Percentiles rank a stretch among this genome's conserved stretches.
phyloP scores from a whole-genome alignment of 768 basidiomycete genomes.

The Scleroderma bovista region DNA sequence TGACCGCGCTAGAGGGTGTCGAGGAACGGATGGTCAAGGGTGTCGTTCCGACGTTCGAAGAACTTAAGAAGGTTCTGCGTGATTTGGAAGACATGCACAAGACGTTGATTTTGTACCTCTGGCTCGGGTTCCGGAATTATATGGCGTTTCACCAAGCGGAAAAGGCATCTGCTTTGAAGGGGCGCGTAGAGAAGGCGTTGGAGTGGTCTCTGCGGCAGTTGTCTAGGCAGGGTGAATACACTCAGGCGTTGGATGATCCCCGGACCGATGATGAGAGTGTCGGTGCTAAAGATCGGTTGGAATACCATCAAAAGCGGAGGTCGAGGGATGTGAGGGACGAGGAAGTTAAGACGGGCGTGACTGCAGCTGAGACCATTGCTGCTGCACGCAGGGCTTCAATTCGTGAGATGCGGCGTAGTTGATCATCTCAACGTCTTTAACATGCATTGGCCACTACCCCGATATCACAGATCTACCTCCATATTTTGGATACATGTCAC shows the following conservation, averaged over 20 bases:
- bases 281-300: constrained; percentile 6
- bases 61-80: constrained; percentile 10
- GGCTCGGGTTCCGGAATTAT: constrained; percentile 70
- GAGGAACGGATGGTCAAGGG: constrained; percentile 18
- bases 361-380: constrained; percentile 12
- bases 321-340: constrained; percentile 5
- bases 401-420: no score
- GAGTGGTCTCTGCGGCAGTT: constrained; percentile 53
- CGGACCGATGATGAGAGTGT: neutral
- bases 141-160: constrained; percentile 59
- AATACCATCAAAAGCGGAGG: constrained; percentile 18
- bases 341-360: constrained; percentile 14
- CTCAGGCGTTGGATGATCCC: neutral
- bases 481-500: no score
- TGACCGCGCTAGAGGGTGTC: constrained; percentile 16
- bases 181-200: constrained; percentile 58
- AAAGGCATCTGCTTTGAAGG: constrained; percentile 49
- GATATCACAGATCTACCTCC: no score
- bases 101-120: constrained; percentile 71
- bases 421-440: no score
- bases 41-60: neutral
- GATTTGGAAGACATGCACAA: constrained; percentile 77
- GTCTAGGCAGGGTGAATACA: constrained; percentile 16
- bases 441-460: no score
- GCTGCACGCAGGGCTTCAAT: neutral